These are phyloP conservation scores for Pythium utonaiense DNA, from an alignment of 352 stramenopile species.

Conservation along the genomic window DNA sequence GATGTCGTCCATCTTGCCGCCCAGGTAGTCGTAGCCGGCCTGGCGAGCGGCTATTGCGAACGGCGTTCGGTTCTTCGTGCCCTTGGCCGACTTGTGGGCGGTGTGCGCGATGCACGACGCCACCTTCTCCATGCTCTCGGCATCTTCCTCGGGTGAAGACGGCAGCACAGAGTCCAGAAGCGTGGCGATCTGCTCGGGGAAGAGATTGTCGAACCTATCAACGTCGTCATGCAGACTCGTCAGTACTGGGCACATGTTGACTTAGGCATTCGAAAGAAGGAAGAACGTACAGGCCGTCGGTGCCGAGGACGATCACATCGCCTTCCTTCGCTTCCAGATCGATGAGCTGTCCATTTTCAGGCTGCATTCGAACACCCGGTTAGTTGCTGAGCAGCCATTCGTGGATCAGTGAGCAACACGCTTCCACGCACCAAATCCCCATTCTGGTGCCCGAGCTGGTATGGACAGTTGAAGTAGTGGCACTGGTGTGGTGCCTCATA, in stretches of 20 bases:
- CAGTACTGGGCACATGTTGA: too few relatives aligned
- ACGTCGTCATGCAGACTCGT: neutral
- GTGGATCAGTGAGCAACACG: neutral
- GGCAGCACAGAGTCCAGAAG: slow-evolving; percentile 67
- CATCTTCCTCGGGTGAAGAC: slow-evolving; percentile 40
- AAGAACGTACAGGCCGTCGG: slow-evolving; percentile 87
- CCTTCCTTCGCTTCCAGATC: slow-evolving; percentile 81
- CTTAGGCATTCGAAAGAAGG: neutral
- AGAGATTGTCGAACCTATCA: slow-evolving; percentile 94
- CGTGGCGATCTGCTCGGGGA: slow-evolving; percentile 74
- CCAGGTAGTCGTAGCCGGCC: slow-evolving; percentile 76
- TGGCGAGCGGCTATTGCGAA: slow-evolving; percentile 69
- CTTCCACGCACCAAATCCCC: slow-evolving; percentile 74
- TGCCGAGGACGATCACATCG: slow-evolving; percentile 92
- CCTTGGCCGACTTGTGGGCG: slow-evolving; percentile 74
- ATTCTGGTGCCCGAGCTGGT: slow-evolving; percentile 89
- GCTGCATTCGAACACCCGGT: slow-evolving; percentile 34
- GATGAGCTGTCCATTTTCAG: slow-evolving; percentile 86
- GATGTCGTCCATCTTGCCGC: slow-evolving; percentile 91
- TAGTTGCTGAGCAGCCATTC: neutral
- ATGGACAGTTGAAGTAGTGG: slow-evolving; percentile 97
- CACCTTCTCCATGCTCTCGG: slow-evolving; percentile 70
- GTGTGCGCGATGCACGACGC: slow-evolving; percentile 77
- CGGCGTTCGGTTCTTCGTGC: slow-evolving; percentile 64
- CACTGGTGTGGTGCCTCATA: slow-evolving; percentile 90